phyloP scores from a whole-genome alignment of 2,329 filamentous ascomycete species.

The Helicocarpus griseus region DNA sequence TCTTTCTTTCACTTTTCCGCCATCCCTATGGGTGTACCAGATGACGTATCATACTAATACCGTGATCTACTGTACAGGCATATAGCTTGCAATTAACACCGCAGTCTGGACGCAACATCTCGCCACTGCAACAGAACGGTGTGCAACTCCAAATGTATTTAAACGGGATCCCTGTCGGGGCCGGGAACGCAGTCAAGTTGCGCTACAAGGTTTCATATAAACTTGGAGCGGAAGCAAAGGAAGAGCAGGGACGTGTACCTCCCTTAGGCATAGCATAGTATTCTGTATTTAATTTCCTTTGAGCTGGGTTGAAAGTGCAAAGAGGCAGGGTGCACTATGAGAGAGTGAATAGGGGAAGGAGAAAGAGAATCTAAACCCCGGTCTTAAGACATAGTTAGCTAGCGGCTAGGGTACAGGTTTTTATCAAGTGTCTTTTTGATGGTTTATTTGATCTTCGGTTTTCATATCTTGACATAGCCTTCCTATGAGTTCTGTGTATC shows the following conservation, averaged over 20 bases:
- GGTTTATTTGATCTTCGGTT: no score
- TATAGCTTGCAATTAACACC: conserved; percentile 74
- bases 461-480: no score
- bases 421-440: no score
- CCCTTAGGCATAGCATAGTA: conserved; percentile 62
- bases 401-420: no score
- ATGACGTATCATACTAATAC: conserved; percentile 1
- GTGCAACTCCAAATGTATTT: conserved; percentile 75
- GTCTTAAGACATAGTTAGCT: neutral
- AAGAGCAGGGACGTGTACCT: conserved; percentile 77
- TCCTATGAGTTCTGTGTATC: no score
- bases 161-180: conserved; percentile 60
- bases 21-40: conserved; percentile 2
- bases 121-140: conserved; percentile 61
- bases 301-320: conserved; percentile 5
- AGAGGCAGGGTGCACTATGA: neutral
- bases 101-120: conserved; percentile 69
- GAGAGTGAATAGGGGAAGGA: conserved; percentile 5
- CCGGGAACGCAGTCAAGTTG: conserved; percentile 75
- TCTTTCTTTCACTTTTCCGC: neutral
- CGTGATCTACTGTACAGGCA: conserved; percentile 43
- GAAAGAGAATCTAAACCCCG: neutral
- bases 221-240: conserved; percentile 51
- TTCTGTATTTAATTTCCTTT: conserved; percentile 7
- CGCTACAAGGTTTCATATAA: conserved; percentile 80